These are phyloP conservation scores for Ophiosphaerella korrae DNA, from an alignment of 2,329 filamentous ascomycete species.

Conservation along the genomic window DNA sequence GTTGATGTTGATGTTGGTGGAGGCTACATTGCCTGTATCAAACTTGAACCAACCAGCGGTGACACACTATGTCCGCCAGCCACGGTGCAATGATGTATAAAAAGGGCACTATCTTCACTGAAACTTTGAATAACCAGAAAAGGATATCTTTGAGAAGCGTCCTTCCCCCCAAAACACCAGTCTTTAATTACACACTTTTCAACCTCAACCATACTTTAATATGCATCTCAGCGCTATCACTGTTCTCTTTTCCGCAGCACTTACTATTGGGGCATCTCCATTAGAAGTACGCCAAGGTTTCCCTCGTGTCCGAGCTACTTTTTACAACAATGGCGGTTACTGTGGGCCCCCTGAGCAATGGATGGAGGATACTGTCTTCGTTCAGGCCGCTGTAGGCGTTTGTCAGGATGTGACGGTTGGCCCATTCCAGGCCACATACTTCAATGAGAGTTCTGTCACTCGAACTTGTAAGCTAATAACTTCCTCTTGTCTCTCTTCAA, in stretches of 20 bases:
- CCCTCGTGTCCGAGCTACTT: constrained; percentile 13
- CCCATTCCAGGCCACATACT: constrained; percentile 8
- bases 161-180: background rate
- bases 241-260: constrained; percentile 5
- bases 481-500: background rate
- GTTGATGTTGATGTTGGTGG: no score
- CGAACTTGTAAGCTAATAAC: background rate
- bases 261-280: constrained; percentile 6
- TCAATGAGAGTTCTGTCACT: constrained; percentile 11
- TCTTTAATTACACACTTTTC: background rate
- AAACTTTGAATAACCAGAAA: background rate
- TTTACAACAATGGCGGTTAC: constrained; percentile 10
- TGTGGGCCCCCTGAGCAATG: constrained; percentile 3
- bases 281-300: constrained; percentile 6
- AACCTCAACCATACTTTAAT: background rate
- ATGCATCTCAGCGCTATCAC: constrained; percentile 9
- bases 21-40: no score
- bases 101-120: background rate
- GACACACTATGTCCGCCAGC: no score
- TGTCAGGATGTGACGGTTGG: constrained; percentile 12
- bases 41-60: no score
- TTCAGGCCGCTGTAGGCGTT: constrained; percentile 5
- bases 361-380: constrained; percentile 14
- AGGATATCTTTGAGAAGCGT: no score
- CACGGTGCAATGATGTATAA: background rate